Evolutionary conservation across 129 eudicot genomes (phyloP).

Genomic region (Ambrosia trifida): DNA sequence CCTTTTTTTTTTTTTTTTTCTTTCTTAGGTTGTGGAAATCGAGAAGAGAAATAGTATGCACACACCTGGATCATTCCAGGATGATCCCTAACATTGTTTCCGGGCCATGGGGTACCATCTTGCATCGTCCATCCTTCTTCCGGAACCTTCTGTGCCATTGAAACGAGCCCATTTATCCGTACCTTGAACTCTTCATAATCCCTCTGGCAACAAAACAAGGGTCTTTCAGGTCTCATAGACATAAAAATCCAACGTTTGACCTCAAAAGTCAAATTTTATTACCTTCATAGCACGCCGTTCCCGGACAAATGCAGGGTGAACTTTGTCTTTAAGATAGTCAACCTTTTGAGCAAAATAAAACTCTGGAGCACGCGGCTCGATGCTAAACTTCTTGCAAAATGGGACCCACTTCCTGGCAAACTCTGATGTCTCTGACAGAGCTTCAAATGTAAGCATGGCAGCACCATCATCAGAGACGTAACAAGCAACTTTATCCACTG

Average conservation of each 20-base stretch:
- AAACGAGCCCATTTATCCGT: slow-evolving; percentile 66
- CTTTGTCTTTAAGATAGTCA: slow-evolving; percentile 73
- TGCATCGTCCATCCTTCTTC: slow-evolving; percentile 93
- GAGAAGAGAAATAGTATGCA: neutral
- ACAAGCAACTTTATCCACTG: slow-evolving; percentile 78
- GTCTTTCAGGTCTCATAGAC: slow-evolving; percentile 18
- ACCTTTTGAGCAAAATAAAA: slow-evolving; percentile 77
- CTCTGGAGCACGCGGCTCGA: slow-evolving; percentile 87
- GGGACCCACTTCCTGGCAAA: slow-evolving; percentile 90
- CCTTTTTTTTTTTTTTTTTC: too few relatives aligned
- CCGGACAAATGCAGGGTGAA: slow-evolving; percentile 74
- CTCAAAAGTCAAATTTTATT: neutral
- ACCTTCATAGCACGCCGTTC: slow-evolving; percentile 95
- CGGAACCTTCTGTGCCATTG: slow-evolving; percentile 79
- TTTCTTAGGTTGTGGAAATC: too few relatives aligned
- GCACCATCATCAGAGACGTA: slow-evolving; percentile 92
- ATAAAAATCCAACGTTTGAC: neutral
- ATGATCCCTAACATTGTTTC: slow-evolving; percentile 75
- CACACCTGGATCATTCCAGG: slow-evolving; percentile 86
- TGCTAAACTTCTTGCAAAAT: slow-evolving; percentile 69
- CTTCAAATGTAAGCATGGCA: slow-evolving; percentile 90
- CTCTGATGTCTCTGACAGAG: slow-evolving; percentile 77
- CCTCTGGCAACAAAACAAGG: slow-evolving; percentile 37
- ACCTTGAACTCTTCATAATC: slow-evolving; percentile 80
- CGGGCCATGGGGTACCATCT: slow-evolving; percentile 88